These are phyloP conservation scores for Amanita fuliginea DNA, from an alignment of 768 basidiomycete genomes.

Conservation along the genomic window DNA sequence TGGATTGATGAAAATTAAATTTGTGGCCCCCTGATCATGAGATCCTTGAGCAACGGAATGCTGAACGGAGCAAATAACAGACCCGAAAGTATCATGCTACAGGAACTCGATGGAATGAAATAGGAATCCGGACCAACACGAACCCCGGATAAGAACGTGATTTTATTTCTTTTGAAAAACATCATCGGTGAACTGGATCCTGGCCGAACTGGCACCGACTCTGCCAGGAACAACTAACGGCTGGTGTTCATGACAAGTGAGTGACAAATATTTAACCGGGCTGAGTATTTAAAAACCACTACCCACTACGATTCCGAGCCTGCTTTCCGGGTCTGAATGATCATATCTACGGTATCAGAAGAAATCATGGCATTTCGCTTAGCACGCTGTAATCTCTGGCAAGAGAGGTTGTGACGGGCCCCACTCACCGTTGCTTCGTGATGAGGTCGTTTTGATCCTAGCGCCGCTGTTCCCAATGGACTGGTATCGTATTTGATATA, in stretches of 20 bases:
- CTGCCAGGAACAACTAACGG: background rate
- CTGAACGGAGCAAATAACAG: slow-evolving; percentile 1
- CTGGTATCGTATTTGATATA: no score
- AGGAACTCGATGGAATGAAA: background rate
- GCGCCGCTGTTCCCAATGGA: background rate
- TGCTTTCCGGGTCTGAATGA: no score
- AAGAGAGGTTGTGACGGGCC: background rate
- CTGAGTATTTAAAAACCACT: no score
- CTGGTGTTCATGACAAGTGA: no score
- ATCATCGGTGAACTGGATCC: no score
- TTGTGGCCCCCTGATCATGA: background rate
- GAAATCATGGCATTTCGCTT: background rate
- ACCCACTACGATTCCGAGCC: no score
- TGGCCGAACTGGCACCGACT: background rate
- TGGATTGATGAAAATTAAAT: background rate
- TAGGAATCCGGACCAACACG: slow-evolving; percentile 1
- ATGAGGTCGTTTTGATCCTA: background rate
- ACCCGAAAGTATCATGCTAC: background rate
- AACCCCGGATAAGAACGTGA: background rate
- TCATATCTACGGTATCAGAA: background rate
- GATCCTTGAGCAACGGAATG: background rate
- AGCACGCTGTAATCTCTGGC: background rate
- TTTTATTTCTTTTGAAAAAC: background rate
- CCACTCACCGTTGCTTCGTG: background rate
- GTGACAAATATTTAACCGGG: no score